These are phyloP conservation scores for Stipa capillata DNA, from an alignment of 176 grass and related monocot genomes.

Conservation along the genomic window DNA sequence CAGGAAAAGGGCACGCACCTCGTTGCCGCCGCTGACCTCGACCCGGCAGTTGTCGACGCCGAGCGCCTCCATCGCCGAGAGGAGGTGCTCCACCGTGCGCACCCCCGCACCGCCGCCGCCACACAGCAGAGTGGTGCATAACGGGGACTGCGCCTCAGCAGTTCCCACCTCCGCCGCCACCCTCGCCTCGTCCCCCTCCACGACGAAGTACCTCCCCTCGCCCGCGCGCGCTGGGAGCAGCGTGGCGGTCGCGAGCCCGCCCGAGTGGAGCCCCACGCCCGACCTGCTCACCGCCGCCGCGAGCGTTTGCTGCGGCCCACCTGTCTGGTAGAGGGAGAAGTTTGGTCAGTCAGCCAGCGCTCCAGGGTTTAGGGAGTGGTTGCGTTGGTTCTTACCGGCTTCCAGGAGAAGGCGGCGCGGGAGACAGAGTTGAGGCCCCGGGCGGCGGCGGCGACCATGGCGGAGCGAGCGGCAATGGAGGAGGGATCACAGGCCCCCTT, in stretches of 20 bases:
- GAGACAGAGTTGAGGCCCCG: conserved; percentile 31
- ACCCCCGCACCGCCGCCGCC: conserved; percentile 21
- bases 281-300: conserved; percentile 39
- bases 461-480: not conserved
- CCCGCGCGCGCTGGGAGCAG: conserved; percentile 73
- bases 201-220: conserved; percentile 74
- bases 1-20: conserved; percentile 37
- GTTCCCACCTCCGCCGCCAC: conserved; percentile 50
- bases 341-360: not conserved
- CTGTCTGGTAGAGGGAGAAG: conserved; percentile 33
- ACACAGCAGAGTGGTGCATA: conserved; percentile 63
- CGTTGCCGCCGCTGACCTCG: conserved; percentile 59
- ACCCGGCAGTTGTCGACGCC: conserved; percentile 82
- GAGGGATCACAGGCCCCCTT: not conserved
- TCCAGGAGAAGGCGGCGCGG: conserved; percentile 45
- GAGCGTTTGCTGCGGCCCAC: conserved; percentile 60
- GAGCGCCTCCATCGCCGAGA: conserved; percentile 75
- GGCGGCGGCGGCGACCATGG: conserved; percentile 9
- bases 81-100: conserved; percentile 77
- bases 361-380: conserved; percentile 1
- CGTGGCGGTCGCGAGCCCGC: conserved; percentile 25
- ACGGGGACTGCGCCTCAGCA: conserved; percentile 40
- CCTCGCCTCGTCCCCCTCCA: conserved; percentile 16
- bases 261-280: conserved; percentile 75
- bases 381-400: conserved; percentile 26